Evolutionary conservation across 345 rosid species (phyloP), one percentile per base, ranked within the genome.

Genomic region (Bruguiera gymnorhiza): DNA sequence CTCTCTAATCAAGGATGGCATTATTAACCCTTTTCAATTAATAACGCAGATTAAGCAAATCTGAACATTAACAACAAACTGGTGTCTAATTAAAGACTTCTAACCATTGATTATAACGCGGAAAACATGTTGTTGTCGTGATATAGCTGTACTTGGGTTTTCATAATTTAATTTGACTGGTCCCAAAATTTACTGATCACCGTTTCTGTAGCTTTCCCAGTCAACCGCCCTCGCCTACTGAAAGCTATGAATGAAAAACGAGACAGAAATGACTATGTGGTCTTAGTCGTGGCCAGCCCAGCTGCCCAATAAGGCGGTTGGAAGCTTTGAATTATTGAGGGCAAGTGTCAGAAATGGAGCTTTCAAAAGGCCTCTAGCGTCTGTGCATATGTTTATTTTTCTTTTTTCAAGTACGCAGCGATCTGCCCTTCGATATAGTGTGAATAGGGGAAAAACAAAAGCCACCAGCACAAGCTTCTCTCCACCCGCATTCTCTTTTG

Each of bases 291-390:
- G 6, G 78, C 73, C 83, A 60, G 70, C 72, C 79, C 60, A 73
- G 37, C 37, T 11, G 13, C 16, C 46, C 6, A 24, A 24, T 24
- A 43, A 43, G 48, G 16, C 3, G 5, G 18, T 13, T 11, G 48
- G 60, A 58, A 27, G 60, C 39, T 72, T 68, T 75, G 65, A 81
- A 85, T 83, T 53, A 83, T 79, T 81, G 83, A 77, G 74, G 55
- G 81, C 73, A 76, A 78, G 76, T 72, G 86, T 78, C 79, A 70
- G 72, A 72, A 80, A 73, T 63, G 80, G 73, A 19, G 13, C 87
- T 75, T 67, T 82, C 84, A 72, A 16, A 37, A 26, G 61, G 63
- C 29, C 29, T 27, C 29, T 2, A 56, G 72, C 76, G 29, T 55
- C 62, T 16, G 50, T 43, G 20, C 32, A 27, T 18, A 1, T 23